phyloP scores from a whole-genome alignment of 345 rosid genomes.

The Aurinia saxatilis region DNA sequence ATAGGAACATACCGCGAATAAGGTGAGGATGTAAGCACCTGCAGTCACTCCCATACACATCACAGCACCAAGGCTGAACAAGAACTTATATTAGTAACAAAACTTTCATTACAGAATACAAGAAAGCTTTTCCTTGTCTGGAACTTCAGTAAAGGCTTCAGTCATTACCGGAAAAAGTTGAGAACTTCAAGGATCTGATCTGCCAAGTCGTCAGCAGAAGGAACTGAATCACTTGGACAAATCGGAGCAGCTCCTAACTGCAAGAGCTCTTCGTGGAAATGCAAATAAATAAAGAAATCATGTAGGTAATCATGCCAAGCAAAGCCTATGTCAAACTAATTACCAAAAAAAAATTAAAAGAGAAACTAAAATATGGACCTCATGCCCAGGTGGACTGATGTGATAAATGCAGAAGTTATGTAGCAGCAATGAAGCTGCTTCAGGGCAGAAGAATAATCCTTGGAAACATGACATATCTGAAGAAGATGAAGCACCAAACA shows the following conservation, averaged over 20 bases:
- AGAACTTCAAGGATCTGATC: conserved; percentile 88
- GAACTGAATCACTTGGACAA: conserved; percentile 41
- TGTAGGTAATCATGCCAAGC: not conserved
- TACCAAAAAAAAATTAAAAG: conserved; percentile 3
- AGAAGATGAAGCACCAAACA: conserved; percentile 7
- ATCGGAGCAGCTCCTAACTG: conserved; percentile 90
- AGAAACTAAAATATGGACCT: conserved; percentile 58
- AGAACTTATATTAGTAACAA: conserved; percentile 14
- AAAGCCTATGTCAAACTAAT: not conserved
- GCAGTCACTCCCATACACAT: conserved; percentile 98
- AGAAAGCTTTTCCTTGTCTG: not conserved
- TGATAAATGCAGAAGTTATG: conserved; percentile 97
- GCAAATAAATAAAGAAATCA: conserved; percentile 22
- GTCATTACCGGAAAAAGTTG: conserved; percentile 67
- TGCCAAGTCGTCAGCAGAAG: conserved; percentile 75
- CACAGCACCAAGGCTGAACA: conserved; percentile 70
- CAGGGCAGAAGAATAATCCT: conserved; percentile 91
- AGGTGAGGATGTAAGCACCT: conserved; percentile 82
- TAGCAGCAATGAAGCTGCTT: conserved; percentile 85
- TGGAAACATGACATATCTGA: conserved; percentile 93
- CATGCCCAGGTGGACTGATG: conserved; percentile 97
- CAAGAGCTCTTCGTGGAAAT: conserved; percentile 59
- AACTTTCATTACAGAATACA: not conserved
- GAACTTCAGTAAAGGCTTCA: conserved; percentile 4
- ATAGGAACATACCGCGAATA: conserved; percentile 64